Percentiles rank a stretch among this genome's conserved stretches.
phyloP scores from a whole-genome alignment of 345 rosid species.

The Ceriops decandra region DNA sequence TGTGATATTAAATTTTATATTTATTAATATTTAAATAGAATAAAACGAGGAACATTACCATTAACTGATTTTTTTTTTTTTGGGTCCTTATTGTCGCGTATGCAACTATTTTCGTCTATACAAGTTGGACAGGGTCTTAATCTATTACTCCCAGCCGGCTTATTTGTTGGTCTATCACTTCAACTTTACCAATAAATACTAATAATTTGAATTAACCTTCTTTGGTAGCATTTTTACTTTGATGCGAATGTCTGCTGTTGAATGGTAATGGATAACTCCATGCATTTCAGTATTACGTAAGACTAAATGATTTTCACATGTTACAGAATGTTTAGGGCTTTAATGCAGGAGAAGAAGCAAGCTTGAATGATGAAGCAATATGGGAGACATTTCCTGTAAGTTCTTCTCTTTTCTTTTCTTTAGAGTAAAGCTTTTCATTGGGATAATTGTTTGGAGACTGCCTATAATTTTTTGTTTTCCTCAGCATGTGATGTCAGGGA shows the following conservation, averaged over 20 bases:
- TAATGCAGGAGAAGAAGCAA: conserved; percentile 91
- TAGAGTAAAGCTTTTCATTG: background rate
- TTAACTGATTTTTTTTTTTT: too few species aligned
- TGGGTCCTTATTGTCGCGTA: too few species aligned
- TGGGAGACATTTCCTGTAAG: conserved; percentile 98
- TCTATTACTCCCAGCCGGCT: background rate
- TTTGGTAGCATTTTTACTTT: background rate
- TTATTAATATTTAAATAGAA: too few species aligned
- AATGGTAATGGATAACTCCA: background rate
- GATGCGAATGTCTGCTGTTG: background rate
- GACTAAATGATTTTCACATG: conserved; percentile 13
- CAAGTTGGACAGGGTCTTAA: background rate
- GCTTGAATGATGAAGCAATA: conserved; percentile 82
- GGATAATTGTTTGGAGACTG: too few species aligned
- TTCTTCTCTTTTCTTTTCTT: conserved; percentile 10
- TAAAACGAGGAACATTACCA: too few species aligned
- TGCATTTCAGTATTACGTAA: background rate
- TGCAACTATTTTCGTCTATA: background rate
- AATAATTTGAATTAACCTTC: background rate
- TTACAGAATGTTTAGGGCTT: conserved; percentile 83
- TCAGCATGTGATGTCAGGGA: background rate
- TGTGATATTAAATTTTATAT: too few species aligned
- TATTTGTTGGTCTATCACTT: background rate
- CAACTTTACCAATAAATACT: background rate
- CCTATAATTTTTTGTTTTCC: background rate